phyloP scores from a whole-genome alignment of 169 alveolate species.

The Eimeria acervulina region DNA sequence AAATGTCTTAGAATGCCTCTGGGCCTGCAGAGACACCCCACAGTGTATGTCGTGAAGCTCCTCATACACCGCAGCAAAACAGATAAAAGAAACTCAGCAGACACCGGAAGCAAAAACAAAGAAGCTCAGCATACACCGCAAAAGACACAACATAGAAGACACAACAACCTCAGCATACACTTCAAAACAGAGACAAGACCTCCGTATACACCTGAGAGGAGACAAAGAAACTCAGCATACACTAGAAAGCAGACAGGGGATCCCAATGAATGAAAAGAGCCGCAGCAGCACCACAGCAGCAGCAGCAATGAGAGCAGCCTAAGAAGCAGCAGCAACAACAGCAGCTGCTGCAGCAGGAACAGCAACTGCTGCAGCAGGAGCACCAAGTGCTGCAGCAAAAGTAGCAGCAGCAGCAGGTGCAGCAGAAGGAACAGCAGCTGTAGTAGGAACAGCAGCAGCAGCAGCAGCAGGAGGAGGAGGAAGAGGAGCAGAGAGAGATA shows the following conservation, averaged over 20 bases:
- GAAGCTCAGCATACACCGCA: background rate
- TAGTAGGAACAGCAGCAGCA: background rate
- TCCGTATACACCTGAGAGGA: background rate
- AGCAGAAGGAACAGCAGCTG: background rate
- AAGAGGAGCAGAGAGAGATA: background rate
- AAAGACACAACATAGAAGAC: background rate
- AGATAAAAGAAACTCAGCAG: no score
- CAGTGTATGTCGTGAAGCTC: no score
- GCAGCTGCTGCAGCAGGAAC: background rate
- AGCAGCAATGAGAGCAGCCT: background rate
- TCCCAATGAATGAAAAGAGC: no score
- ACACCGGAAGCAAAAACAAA: background rate
- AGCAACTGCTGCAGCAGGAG: no score
- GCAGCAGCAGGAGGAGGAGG: background rate
- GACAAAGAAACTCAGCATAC: constrained; percentile 20
- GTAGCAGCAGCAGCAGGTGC: no score
- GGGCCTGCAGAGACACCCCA: no score
- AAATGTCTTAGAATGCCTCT: no score
- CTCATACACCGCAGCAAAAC: no score
- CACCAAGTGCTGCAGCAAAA: no score
- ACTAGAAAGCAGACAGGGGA: background rate
- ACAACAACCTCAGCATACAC: background rate
- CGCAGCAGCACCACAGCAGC: background rate
- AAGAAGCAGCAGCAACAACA: background rate
- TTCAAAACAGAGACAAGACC: background rate